phyloP scores from a whole-genome alignment of 306 rosid species.

The Chamaecrista fasciculata region DNA sequence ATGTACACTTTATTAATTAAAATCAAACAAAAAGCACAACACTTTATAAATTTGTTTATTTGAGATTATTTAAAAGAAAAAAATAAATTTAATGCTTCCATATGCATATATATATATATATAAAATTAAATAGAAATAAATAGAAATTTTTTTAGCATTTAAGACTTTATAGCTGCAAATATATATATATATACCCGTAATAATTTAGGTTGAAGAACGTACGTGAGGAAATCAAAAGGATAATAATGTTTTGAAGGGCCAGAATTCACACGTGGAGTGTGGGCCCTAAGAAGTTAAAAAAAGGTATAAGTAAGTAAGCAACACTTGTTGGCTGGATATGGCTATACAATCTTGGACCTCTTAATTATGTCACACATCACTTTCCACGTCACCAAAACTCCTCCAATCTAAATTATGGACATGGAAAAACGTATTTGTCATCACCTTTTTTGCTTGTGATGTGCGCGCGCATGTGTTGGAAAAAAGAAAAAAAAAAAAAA shows the following conservation, averaged over 20 bases:
- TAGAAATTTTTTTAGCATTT: too few species aligned
- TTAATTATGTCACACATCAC: conserved; percentile 24
- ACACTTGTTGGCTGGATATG: neutral
- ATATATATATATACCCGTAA: neutral
- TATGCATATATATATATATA: neutral
- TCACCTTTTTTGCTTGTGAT: conserved; percentile 20
- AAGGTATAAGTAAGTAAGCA: conserved; percentile 1
- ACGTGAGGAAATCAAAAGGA: conserved; percentile 36
- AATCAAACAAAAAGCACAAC: too few species aligned
- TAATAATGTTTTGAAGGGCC: conserved; percentile 34
- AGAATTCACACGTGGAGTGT: conserved; percentile 2
- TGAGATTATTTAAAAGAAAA: too few species aligned
- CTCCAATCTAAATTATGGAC: conserved; percentile 8
- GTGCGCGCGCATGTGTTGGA: too few species aligned
- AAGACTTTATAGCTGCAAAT: neutral
- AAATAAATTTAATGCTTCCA: too few species aligned
- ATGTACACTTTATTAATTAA: too few species aligned
- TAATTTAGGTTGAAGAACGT: neutral
- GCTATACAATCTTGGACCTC: conserved; percentile 2
- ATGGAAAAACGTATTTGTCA: conserved; percentile 26
- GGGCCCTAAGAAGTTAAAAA: conserved; percentile 11
- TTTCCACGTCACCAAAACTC: conserved; percentile 10
- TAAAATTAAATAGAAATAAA: too few species aligned
- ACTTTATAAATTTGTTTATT: too few species aligned
- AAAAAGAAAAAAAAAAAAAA: neutral